Conservation (phyloP, 2,329 filamentous ascomycete genomes). For the Hyphodiscus sp. region DNA sequence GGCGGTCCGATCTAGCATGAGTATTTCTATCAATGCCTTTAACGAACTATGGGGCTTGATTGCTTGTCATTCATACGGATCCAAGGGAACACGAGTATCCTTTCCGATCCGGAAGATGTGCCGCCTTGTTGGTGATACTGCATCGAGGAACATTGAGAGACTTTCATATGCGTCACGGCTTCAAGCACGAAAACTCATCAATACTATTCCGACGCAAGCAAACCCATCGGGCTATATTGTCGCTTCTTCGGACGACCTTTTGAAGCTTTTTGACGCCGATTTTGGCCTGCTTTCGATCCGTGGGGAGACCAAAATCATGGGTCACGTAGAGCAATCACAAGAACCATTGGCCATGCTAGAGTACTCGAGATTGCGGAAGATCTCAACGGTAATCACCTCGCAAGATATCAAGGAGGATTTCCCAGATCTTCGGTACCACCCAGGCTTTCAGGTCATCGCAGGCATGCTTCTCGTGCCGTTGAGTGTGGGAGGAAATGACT, state of each 20-base stretch:
- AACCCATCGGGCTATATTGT: slow-evolving; percentile 89
- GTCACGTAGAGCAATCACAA: slow-evolving; percentile 66
- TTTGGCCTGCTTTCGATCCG: slow-evolving; percentile 78
- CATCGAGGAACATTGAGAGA: slow-evolving; percentile 80
- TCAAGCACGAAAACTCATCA: slow-evolving; percentile 82
- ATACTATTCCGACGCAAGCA: slow-evolving; percentile 70
- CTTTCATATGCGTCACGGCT: slow-evolving; percentile 79
- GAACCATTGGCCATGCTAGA: slow-evolving; percentile 80
- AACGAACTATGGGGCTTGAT: slow-evolving; percentile 83
- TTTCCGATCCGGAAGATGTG: slow-evolving; percentile 94
- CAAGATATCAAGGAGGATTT: slow-evolving; percentile 73
- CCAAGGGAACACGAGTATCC: slow-evolving; percentile 77
- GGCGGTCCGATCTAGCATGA: slow-evolving; percentile 91
- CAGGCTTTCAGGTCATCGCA: slow-evolving; percentile 71
- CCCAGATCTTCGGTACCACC: slow-evolving; percentile 70
- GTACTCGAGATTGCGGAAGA: slow-evolving; percentile 69
- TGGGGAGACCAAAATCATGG: slow-evolving; percentile 84
- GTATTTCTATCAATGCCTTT: slow-evolving; percentile 84
- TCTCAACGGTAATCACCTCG: slow-evolving; percentile 70
- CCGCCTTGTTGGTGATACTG: slow-evolving; percentile 76
- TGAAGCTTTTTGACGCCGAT: slow-evolving; percentile 81
- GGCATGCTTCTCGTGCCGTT: slow-evolving; percentile 78
- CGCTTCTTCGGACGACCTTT: slow-evolving; percentile 76
- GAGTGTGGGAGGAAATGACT: slow-evolving; percentile 68
- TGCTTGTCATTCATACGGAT: slow-evolving; percentile 75